Percentiles rank a stretch among this genome's conserved stretches.
Evolutionary conservation across 1,284 basidiomycete species (phyloP).

Genomic region (Ceratobasidium sp.): DNA sequence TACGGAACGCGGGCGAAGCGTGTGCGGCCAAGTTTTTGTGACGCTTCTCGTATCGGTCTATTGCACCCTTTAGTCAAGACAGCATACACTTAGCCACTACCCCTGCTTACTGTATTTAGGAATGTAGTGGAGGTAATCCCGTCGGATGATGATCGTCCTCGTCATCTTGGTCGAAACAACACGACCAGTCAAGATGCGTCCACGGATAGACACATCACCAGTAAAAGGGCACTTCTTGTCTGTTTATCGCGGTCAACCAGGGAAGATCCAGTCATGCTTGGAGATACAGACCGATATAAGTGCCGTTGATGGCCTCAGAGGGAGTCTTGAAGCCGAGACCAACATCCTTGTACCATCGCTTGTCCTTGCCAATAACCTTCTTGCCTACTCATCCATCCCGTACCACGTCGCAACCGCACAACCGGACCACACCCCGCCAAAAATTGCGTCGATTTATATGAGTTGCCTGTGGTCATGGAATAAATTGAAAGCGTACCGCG

Average conservation of each 20-base stretch:
- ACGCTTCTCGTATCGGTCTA: slow-evolving; percentile 94
- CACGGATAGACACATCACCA: slow-evolving; percentile 95
- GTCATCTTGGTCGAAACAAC: slow-evolving; percentile 99
- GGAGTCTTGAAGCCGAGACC: slow-evolving; percentile 98
- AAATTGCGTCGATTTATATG: too few species aligned
- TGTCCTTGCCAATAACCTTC: slow-evolving; percentile 92
- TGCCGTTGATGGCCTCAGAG: slow-evolving; percentile 92
- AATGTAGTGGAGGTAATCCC: slow-evolving; percentile 98
- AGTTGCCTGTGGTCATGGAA: slow-evolving; percentile 36
- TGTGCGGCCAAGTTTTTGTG: slow-evolving; percentile 99
- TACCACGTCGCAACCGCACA: not conserved
- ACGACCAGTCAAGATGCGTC: slow-evolving; percentile 97
- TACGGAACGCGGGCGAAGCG: slow-evolving; percentile 98
- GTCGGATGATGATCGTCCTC: slow-evolving; percentile 96
- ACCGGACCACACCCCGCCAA: not conserved
- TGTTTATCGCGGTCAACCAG: slow-evolving; percentile 51
- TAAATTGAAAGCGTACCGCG: slow-evolving; percentile 61
- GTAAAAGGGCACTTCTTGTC: slow-evolving; percentile 99
- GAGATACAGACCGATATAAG: slow-evolving; percentile 85
- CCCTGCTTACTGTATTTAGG: slow-evolving; percentile 89
- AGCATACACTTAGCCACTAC: not conserved
- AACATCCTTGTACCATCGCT: slow-evolving; percentile 99
- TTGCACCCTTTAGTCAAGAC: slow-evolving; percentile 19
- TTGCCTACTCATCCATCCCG: slow-evolving; percentile 66
- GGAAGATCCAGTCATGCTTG: not conserved